phyloP scores from a whole-genome alignment of 495 filamentous ascomycete genomes.

The Aspergillus baeticus region DNA sequence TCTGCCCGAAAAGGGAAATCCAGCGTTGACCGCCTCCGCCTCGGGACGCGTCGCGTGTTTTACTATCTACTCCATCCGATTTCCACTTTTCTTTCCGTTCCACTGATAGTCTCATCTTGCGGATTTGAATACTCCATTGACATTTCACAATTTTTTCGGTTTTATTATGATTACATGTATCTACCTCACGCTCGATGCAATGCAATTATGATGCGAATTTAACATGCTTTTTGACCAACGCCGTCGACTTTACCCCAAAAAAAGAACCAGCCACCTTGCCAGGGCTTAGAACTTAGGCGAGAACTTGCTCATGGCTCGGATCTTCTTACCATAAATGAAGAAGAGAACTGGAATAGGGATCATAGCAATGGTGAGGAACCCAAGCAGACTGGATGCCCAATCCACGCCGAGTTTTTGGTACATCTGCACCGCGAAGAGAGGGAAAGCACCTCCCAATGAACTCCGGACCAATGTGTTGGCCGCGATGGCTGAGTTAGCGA shows the following conservation, averaged over 20 bases:
- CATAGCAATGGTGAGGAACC: constrained; percentile 60
- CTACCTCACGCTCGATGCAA: not conserved
- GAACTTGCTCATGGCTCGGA: constrained; percentile 53
- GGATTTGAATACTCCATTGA: not conserved
- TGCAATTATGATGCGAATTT: constrained; percentile 2
- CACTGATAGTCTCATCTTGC: too few relatives aligned
- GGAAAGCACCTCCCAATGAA: constrained; percentile 63
- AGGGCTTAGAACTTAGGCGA: constrained; percentile 38
- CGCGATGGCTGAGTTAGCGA: constrained; percentile 61
- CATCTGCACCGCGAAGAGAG: constrained; percentile 61
- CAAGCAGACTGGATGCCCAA: constrained; percentile 66
- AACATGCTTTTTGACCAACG: not conserved
- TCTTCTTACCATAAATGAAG: constrained; percentile 64
- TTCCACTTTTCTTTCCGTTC: not conserved
- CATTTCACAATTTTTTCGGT: not conserved
- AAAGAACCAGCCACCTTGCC: not conserved
- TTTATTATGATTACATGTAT: not conserved
- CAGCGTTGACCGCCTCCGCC: constrained; percentile 19
- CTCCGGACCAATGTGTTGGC: constrained; percentile 68
- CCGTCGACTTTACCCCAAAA: not conserved
- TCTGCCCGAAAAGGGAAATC: constrained; percentile 1
- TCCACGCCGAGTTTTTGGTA: constrained; percentile 61
- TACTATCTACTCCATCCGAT: not conserved
- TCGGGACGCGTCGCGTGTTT: constrained; percentile 23
- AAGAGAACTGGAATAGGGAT: constrained; percentile 72